Evolutionary conservation across 148 eudicot genomes (phyloP), one percentile per base, ranked within the genome.

Genomic region (Cornus kousa): DNA sequence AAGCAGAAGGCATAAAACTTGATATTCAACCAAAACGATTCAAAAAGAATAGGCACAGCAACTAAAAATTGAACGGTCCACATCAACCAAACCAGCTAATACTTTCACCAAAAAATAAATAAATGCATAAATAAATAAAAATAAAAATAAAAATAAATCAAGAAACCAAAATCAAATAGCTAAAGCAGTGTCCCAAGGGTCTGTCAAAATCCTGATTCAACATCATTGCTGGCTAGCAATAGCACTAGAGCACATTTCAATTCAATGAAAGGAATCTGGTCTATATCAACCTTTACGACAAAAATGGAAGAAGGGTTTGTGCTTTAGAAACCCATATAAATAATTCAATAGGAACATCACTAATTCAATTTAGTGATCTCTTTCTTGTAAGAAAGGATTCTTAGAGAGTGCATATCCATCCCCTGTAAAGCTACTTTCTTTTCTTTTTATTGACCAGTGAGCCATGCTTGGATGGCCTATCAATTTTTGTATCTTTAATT

Each of bases 351-450:
- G 20, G 3, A 37, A 62, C 28, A 35, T 7, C 53, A n/a, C n/a
- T n/a, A 64, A 33, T 67, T 14, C 22, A 14, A 77, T 33, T 16
- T 33, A 55, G 13, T 80, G 73, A 67, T 79, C 60, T 74, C 55
- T 85, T 82, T 72, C 81, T 79, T 76, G 80, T 68, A 64, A 75
- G 74, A 57, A 74, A 77, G 88, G 86, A 86, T 86, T 83, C 88
- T 72, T 37, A 24, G 9, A 43, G 78, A 32, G 68, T 80, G 83
- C 66, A 82, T 77, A 82, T 85, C 81, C 81, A 64, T 65, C 71
- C 71, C 72, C 55, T 60, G 9, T 40, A 81, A 85, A 81, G 77
- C 74, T 62, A 82, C 79, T 74, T 78, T 64, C 6, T n/a, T 33
- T 31, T 60, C 7, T 43, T 43, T 43, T 59, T 74, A 35, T 64